Evolutionary conservation across 352 stramenopile species (phyloP).

Genomic region (Phytopythium helicoides): DNA sequence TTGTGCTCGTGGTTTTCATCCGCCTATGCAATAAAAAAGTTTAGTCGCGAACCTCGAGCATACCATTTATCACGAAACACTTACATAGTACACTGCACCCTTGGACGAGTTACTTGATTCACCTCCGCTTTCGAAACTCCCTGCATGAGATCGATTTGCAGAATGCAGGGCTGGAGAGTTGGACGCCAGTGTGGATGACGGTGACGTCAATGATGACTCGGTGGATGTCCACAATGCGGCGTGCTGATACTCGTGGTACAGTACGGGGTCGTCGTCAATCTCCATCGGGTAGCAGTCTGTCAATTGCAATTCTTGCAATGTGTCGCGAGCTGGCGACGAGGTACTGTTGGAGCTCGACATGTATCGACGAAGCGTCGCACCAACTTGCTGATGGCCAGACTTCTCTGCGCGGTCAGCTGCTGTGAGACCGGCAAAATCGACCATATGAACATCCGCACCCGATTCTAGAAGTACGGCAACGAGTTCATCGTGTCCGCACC

Average conservation of each 20-base stretch:
- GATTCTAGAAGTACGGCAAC: slow-evolving; percentile 62
- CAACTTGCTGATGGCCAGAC: slow-evolving; percentile 53
- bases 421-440: slow-evolving; percentile 75
- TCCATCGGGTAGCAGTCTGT: slow-evolving; percentile 39
- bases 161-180: slow-evolving; percentile 1
- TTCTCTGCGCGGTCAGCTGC: slow-evolving; percentile 76
- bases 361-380: slow-evolving; percentile 35
- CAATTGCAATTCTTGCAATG: slow-evolving; percentile 9
- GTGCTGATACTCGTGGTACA: slow-evolving; percentile 15
- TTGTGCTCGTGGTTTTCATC: slow-evolving; percentile 83
- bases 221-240: neutral
- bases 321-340: slow-evolving; percentile 7
- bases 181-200: neutral
- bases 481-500: slow-evolving; percentile 67
- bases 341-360: slow-evolving; percentile 21
- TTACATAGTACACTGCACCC: slow-evolving; percentile 39
- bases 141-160: slow-evolving; percentile 18
- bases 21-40: slow-evolving; percentile 21
- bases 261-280: slow-evolving; percentile 40
- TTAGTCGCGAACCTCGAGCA: neutral
- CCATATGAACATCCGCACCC: slow-evolving; percentile 51
- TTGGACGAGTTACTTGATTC: slow-evolving; percentile 24
- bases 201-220: slow-evolving; percentile 1
- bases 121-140: slow-evolving; percentile 29
- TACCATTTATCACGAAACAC: slow-evolving; percentile 10